Conservation (phyloP, 257 asterid species). For the Osmanthus fragrans region DNA sequence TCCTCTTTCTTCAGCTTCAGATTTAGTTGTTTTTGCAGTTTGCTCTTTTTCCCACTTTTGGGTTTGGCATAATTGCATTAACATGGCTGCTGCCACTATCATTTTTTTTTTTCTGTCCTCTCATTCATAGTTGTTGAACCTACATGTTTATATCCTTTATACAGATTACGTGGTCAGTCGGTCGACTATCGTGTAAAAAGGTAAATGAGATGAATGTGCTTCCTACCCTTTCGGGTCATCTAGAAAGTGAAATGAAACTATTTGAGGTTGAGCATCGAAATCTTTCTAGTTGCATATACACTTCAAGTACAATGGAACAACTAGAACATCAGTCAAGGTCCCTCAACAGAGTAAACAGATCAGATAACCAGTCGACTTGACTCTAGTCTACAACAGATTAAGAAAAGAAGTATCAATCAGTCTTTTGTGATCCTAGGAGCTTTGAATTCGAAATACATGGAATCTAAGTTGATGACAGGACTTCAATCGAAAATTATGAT, state of each 20-base stretch:
- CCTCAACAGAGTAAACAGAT: not conserved
- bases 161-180: no score
- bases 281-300: no score
- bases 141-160: not conserved
- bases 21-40: constrained; percentile 20
- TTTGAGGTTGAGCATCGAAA: no score
- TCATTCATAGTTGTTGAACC: not conserved
- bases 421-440: not conserved
- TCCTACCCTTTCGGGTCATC: not conserved
- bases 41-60: constrained; percentile 15
- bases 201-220: not conserved
- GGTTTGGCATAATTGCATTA: constrained; percentile 2
- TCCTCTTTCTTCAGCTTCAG: constrained; percentile 35
- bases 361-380: no score
- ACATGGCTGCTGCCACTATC: not conserved
- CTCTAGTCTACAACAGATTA: not conserved
- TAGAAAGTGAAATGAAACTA: not conserved
- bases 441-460: not conserved
- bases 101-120: not conserved
- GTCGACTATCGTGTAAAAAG: not conserved
- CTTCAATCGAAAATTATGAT: not conserved
- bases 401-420: not conserved
- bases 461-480: not conserved
- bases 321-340: not conserved
- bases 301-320: not conserved